Base-by-base conservation (phyloP, 768 basidiomycete genomes). In the Coprinopsis sp. region DNA sequence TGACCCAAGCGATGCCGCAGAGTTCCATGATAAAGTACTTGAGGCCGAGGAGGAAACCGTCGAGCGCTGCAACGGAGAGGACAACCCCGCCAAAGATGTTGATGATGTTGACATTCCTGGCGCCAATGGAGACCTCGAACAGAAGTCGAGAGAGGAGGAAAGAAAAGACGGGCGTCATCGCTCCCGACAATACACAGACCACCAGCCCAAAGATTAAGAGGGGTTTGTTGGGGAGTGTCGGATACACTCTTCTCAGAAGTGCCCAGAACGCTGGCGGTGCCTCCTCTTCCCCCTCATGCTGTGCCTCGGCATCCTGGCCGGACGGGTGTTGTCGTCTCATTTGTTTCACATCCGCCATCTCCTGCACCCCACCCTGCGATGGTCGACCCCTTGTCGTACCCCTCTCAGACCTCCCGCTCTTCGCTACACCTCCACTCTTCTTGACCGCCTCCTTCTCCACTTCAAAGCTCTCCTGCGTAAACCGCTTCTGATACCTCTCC, bases 111-210 rank as follows among this genome's bases (percentile, higher is more conserved):
- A 76, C 56, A 49, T 91, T 72, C 19, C 81, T 70, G 1, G 84
- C 89, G 42, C 84, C 82, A 55, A 71, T 75, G 29, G 86, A 84
- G 12, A 90, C 81, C 51, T 87, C 76, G 60, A 78, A 85, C 46
- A 95, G 75, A 12, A 98, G 77, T 6, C 75, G 76, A 7, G 91
- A 88, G 56, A 96, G 82, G 52, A 93, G 76, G 71, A 76, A 91
- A 1, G 95, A 93, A 74, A 97, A 99, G 36, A 97, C 49, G 2
- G 96, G 95, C 0, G 92, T 96, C 72, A 87, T 81, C 3, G 87
- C 77, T 18, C 96, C 95, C 54, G 81, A 86, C 44, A 78, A 63
- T 33, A 91, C 52, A 47, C 84, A 84, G n/a, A 78, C 58, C 47
- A 81, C 2, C 21, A 95, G 69, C 14, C 93, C 93, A 43, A 88